Evolutionary conservation across 345 rosid genomes (phyloP).

Genomic region (Eutrema japonicum): DNA sequence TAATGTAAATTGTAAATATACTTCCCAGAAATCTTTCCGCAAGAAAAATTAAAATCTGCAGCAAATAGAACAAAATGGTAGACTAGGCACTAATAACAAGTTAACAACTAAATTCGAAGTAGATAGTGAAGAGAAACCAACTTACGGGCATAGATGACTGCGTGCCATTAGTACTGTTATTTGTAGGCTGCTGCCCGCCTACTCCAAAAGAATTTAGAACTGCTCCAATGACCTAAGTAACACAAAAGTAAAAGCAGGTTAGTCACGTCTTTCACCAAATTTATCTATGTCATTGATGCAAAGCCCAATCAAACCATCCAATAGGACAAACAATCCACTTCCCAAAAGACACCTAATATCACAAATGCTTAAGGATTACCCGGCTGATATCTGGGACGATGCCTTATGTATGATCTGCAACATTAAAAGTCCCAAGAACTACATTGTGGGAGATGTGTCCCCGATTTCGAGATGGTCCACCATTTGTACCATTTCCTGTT

Average conservation of each 20-base stretch:
- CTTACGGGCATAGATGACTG: conserved; percentile 63
- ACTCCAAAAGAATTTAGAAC: conserved; percentile 83
- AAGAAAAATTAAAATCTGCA: neutral
- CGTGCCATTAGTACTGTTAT: conserved; percentile 46
- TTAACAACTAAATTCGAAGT: conserved; percentile 2
- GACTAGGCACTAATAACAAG: neutral
- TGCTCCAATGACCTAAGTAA: conserved; percentile 76
- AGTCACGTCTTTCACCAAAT: conserved; percentile 1
- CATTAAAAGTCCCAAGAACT: conserved; percentile 80
- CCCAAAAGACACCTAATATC: conserved; percentile 10
- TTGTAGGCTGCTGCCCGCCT: conserved; percentile 57
- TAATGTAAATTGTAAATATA: neutral
- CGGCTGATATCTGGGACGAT: conserved; percentile 62
- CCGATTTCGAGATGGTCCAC: conserved; percentile 62
- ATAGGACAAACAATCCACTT: neutral
- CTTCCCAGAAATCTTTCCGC: conserved; percentile 4
- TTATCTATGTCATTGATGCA: neutral
- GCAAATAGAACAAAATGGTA: conserved; percentile 4
- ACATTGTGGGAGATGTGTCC: conserved; percentile 85
- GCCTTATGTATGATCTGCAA: conserved; percentile 83
- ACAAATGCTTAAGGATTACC: conserved; percentile 48
- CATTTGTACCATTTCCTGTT: conserved; percentile 61
- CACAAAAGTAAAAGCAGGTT: conserved; percentile 15
- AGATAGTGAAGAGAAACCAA: conserved; percentile 17
- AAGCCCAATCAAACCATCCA: conserved; percentile 32